A percentile compares a stretch with the other conserved stretches of the same genome.
phyloP scores from a whole-genome alignment of 2,329 filamentous ascomycete species.

The Cadophora luteo-olivacea region DNA sequence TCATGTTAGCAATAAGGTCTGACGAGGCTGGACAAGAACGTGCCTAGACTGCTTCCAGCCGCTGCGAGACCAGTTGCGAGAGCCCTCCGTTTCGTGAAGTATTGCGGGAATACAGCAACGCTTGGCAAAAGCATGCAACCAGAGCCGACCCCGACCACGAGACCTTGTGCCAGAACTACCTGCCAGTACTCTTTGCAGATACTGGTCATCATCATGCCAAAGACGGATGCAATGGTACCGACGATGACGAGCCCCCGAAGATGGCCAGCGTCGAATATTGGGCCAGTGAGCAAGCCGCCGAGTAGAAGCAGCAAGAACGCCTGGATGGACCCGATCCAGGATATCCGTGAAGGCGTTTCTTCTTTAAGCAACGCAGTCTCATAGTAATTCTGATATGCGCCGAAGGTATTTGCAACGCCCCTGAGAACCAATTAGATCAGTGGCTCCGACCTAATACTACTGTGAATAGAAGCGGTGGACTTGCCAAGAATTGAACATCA shows the following conservation, averaged over 20 bases:
- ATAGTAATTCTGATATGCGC: conserved; percentile 52
- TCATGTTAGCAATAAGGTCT: not conserved
- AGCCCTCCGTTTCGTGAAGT: conserved; percentile 40
- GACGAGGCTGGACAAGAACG: not conserved
- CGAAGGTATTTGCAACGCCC: conserved; percentile 44
- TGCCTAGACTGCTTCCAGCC: conserved; percentile 49
- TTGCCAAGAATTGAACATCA: conserved; percentile 63
- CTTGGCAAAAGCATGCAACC: conserved; percentile 67
- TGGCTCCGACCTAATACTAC: too few relatives aligned
- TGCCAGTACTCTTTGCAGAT: conserved; percentile 56
- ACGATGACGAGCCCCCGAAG: conserved; percentile 33
- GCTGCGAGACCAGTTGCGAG: conserved; percentile 47
- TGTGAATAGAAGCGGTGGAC: not conserved
- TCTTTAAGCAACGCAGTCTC: conserved; percentile 44
- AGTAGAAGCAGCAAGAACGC: conserved; percentile 50
- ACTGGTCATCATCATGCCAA: conserved; percentile 49
- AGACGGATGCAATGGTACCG: conserved; percentile 48
- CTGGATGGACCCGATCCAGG: conserved; percentile 58
- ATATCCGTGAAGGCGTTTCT: conserved; percentile 47
- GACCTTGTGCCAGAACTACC: conserved; percentile 59
- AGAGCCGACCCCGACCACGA: conserved; percentile 52
- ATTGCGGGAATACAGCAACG: conserved; percentile 67
- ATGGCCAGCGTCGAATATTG: conserved; percentile 37
- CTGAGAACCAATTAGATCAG: conserved; percentile 20
- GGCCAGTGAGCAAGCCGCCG: conserved; percentile 41